Base-by-base conservation (phyloP, 305 asterid genomes). In the Ajuga reptans region DNA sequence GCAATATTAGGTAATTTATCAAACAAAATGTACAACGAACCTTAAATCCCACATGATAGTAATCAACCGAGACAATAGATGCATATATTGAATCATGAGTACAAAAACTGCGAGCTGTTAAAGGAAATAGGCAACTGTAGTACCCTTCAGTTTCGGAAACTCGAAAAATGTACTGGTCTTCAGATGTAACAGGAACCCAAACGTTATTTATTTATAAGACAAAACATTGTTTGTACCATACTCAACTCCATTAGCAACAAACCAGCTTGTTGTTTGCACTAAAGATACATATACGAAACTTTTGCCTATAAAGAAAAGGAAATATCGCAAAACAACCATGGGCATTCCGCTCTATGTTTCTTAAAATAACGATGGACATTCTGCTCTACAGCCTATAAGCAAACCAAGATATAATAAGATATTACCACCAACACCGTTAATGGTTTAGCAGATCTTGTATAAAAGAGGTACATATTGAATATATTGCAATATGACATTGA, bases 1-100 rank as follows among this genome's bases (percentile, higher is more conserved):
- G 80, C 67, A 67, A 57, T 53, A 74, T 39, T 59, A 29, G 21
- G 68, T 45, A 31, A 37, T 47, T 53, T 43, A 47, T 58, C 54
- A 68, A 71, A 74, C 55, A 36, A 58, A 21, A 14, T 27, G 54
- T 17, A 34, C 42, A 47, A 6, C 5, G 36, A 7, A 52, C 43
- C 53, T 17, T 52, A n/a, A 15, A n/a, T 42, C 65, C 18, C 16
- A 47, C 46, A 27, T 9, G 45, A 9, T 57, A 11, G 8, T 9
- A 68, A 21, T 34, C 24, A 42, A 21, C 27, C 74, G 58, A 61
- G 29, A 46, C 1, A 47, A 7, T 8, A 43, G 16, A 41, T 27
- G 76, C 49, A 63, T 14, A 3, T 50, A 52, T 3, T 9, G 33
- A 12, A 71, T 31, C 54, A 27, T 29, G 46, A 50, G 47, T 21